Evolutionary conservation across 768 basidiomycete species (phyloP), one percentile per base, ranked within the genome.

Genomic region (Rhizopogon roseolus): DNA sequence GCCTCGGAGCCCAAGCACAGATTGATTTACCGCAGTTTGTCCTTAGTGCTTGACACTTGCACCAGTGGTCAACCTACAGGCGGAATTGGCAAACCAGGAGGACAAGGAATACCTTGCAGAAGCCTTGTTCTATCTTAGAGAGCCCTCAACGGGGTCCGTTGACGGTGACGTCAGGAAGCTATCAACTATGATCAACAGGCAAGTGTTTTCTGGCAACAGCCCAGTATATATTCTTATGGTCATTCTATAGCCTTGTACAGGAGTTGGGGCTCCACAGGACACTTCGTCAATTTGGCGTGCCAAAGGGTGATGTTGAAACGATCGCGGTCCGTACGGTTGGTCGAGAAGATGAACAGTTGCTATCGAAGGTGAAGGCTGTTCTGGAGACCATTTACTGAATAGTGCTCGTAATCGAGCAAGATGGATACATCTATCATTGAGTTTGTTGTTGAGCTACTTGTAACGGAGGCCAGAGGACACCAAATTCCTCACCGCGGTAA

Each of bases 31-130:
- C 53, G n/a, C 5, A 50, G 22, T 22, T 2, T 44, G 41, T 50
- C 34, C 38, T 36, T 50, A 90, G 87, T 90, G 88, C 64, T 72
- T 89, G 50, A 90, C 88, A 6, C 77, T 90, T 22, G 78, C 82
- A 4, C 78, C 86, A 1, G 82, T 82, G 29, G 80, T 90, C 16
- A 71, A 65, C 1, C 66, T 88, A 22, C 79, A 86, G 66, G 77
- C 85, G 1, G 76, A 81, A 54, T 64, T 76, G 22, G 83, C 79
- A 5, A 79, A 80, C 3, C 65, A 77, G n/a, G 79, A 82, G 51
- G 78, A 88, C 63, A 88, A 88, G 64, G 75, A 80, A 55, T 73
- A 70, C 54, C 76, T 88, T 2, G 80, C 85, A 4, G 69, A 72
- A 32, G 69, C 80, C 1, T 66, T 89, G 28, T 82, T 80, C 62